phyloP scores from a whole-genome alignment of 2,329 filamentous ascomycete genomes.

The Beauveria sp. region DNA sequence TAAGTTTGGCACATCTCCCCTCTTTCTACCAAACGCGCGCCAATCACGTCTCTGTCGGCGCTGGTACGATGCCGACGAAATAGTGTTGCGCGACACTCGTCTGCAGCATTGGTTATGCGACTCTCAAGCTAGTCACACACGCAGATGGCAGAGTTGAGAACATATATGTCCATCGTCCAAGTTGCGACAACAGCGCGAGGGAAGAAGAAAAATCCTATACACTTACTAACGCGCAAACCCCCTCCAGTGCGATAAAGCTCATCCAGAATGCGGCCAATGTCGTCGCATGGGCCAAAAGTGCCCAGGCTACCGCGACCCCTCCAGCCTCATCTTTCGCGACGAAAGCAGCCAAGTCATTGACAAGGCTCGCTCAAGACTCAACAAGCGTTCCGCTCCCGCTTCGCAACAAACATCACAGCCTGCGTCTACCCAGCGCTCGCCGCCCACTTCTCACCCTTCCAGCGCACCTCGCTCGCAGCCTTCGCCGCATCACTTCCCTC shows the following conservation, averaged over 20 bases:
- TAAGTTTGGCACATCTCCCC: neutral
- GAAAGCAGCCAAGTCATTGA: conserved; percentile 13
- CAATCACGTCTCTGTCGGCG: neutral
- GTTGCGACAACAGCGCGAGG: neutral
- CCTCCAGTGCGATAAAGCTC: conserved; percentile 11
- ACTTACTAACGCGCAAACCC: neutral
- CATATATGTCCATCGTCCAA: neutral
- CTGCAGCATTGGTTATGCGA: neutral
- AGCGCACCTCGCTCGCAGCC: neutral
- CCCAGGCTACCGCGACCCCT: conserved; percentile 12
- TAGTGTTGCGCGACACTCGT: neutral
- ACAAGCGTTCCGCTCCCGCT: conserved; percentile 1
- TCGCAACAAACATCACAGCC: conserved; percentile 1
- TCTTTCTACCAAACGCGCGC: neutral
- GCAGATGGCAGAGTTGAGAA: neutral
- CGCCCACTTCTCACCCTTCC: neutral
- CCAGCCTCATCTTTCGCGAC: conserved; percentile 11
- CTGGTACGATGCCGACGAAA: neutral
- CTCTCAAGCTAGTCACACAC: neutral
- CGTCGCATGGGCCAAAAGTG: conserved; percentile 11
- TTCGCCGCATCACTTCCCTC: neutral
- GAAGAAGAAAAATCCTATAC: neutral
- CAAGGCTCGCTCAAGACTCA: conserved; percentile 9
- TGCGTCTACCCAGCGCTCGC: conserved; percentile 1
- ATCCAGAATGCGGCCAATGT: conserved; percentile 12